Base-by-base conservation (phyloP, 2,329 filamentous ascomycete genomes). In the Drechmeria coniospora region DNA sequence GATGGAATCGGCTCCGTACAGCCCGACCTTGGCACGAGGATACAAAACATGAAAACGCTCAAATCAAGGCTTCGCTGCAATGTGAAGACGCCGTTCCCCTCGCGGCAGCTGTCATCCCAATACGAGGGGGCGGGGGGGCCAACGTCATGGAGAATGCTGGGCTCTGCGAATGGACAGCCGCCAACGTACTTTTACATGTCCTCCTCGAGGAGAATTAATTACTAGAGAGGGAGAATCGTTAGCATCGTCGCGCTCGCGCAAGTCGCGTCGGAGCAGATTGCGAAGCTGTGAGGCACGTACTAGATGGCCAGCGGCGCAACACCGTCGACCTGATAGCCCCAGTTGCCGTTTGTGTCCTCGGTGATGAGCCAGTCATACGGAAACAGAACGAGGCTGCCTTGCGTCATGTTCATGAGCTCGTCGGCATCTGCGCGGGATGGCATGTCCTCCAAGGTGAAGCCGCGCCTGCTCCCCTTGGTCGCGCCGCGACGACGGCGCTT, bases 301-400 rank as follows among this genome's bases (percentile, higher is more conserved):
- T 98, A 98, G 45, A 98, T 95, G 57, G 94, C 84, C 55, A 98
- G 63, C 31, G 90, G 90, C 43, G 90, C 92, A 49, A 98, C 77
- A 52, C 92, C 79, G 52, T 98, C 90, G 31, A 95, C 82, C 47
- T 87, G 83, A 56, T 93, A 95, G 36, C 94, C 68, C 90, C 90
- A 98, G 48, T 94, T 92, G 31, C 84, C 82, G 39, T 83, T 86
- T 45, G 76, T 73, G 59, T 95, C 90, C 56, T 95, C 90, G 31
- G 77, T 79, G 42, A 79, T 70, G 29, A 93, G 69, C 84, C 92
- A 98, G 45, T 98, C 83, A 53, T 95, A 93, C 5, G 90, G 90
- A 62, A 92, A 98, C 37, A 82, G 61, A 15, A 98, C 86, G 28
- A 98, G 53, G 48, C 86, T 75, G 2, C 90, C 90, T 51, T 95